Percentiles rank a stretch among this genome's conserved stretches.
These are phyloP conservation scores for Herpetospermum pedunculosum DNA, from an alignment of 306 rosid genomes.

Conservation along the genomic window DNA sequence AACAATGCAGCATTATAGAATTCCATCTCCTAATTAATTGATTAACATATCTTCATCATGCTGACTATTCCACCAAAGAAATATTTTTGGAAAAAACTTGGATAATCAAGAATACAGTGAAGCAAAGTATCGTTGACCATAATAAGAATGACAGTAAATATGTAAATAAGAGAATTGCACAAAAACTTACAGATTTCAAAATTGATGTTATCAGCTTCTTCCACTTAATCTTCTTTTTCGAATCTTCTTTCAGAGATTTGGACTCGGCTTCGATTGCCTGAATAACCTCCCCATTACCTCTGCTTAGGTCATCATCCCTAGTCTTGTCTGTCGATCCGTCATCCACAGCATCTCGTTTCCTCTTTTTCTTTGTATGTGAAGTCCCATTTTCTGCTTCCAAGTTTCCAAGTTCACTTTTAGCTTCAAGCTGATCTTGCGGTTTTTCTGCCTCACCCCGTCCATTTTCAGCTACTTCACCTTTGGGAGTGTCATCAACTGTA, in stretches of 20 bases:
- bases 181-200: constrained; percentile 54
- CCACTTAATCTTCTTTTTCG: constrained; percentile 56
- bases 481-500: constrained; percentile 22
- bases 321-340: constrained; percentile 32
- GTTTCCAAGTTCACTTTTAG: constrained; percentile 5
- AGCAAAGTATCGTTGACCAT: neutral
- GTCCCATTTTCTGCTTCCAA: constrained; percentile 24
- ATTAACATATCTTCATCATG: neutral
- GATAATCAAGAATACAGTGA: neutral
- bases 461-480: constrained; percentile 15
- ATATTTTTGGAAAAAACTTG: neutral
- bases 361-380: constrained; percentile 39
- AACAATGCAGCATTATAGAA: neutral
- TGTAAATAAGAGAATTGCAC: neutral
- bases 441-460: constrained; percentile 21
- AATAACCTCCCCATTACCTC: constrained; percentile 59
- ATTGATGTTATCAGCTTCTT: constrained; percentile 66
- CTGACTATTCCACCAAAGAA: neutral
- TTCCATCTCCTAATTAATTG: neutral
- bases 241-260: constrained; percentile 11
- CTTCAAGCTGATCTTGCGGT: constrained; percentile 24
- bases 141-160: neutral
- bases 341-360: constrained; percentile 44
- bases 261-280: constrained; percentile 28
- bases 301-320: constrained; percentile 27